phyloP scores from a whole-genome alignment of 306 rosid genomes.

The Macrotyloma uniflorum region DNA sequence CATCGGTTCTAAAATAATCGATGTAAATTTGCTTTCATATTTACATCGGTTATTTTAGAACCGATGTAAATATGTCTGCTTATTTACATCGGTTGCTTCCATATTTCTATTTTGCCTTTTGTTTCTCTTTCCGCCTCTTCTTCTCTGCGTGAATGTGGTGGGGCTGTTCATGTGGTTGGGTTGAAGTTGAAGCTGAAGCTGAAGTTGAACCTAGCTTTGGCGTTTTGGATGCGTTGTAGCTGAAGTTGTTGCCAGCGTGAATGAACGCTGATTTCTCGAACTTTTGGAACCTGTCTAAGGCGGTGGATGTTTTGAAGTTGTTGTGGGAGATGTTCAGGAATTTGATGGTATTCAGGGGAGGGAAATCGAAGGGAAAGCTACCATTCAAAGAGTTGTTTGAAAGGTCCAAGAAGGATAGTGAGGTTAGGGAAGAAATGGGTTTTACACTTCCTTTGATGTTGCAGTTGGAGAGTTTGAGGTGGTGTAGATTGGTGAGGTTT shows the following conservation, averaged over 20 bases:
- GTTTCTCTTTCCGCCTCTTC: not conserved
- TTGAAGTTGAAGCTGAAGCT: too few species aligned
- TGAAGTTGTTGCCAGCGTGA: conserved; percentile 56
- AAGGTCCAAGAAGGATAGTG: conserved; percentile 62
- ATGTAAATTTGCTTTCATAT: too few species aligned
- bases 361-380: conserved; percentile 73
- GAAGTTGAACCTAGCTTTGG: conserved; percentile 23
- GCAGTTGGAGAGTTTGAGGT: conserved; percentile 73
- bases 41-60: too few species aligned
- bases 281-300: too few species aligned
- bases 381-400: conserved; percentile 72
- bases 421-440: conserved; percentile 57
- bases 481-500: conserved; percentile 49
- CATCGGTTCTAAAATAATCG: too few species aligned
- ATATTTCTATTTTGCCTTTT: conserved; percentile 37
- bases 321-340: too few species aligned
- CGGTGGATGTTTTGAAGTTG: too few species aligned
- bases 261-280: too few species aligned
- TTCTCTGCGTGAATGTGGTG: conserved; percentile 20
- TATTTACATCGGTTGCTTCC: too few species aligned
- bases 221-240: conserved; percentile 39
- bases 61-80: too few species aligned
- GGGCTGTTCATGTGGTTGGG: conserved; percentile 11
- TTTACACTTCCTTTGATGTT: conserved; percentile 58
- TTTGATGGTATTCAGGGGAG: too few species aligned